These are phyloP conservation scores for Trypanosoma cruzi DNA, from an alignment of 208 protist genomes.

Conservation along the genomic window DNA sequence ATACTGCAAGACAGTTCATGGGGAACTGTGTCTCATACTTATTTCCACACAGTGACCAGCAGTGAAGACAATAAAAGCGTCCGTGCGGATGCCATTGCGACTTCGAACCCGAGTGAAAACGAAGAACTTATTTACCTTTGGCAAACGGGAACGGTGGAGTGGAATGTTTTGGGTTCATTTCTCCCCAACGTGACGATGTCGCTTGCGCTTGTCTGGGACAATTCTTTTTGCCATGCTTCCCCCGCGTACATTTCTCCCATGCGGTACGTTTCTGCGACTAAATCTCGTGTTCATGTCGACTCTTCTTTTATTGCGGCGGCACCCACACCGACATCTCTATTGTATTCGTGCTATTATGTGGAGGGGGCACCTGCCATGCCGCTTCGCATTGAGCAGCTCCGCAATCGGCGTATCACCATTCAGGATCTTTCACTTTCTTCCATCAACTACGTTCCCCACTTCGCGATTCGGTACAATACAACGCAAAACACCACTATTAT, in stretches of 20 bases:
- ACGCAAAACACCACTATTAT: slow-evolving; percentile 42
- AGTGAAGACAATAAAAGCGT: background rate
- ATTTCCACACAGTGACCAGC: slow-evolving; percentile 3
- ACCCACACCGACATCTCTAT: slow-evolving; percentile 15
- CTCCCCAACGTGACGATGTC: slow-evolving; percentile 22
- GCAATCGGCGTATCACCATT: slow-evolving; percentile 38
- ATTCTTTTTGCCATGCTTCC: slow-evolving; percentile 37
- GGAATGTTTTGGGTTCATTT: slow-evolving; percentile 59
- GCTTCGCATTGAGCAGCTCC: slow-evolving; percentile 47
- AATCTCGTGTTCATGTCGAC: slow-evolving; percentile 40
- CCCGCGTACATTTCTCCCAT: slow-evolving; percentile 41
- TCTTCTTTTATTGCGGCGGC: slow-evolving; percentile 38
- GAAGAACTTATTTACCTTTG: slow-evolving; percentile 31
- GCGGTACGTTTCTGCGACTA: slow-evolving; percentile 41
- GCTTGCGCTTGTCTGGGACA: slow-evolving; percentile 62
- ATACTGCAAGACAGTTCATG: slow-evolving; percentile 4
- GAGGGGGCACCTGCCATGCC: slow-evolving; percentile 24
- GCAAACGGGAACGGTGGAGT: slow-evolving; percentile 52
- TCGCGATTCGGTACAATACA: slow-evolving; percentile 34
- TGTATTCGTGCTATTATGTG: slow-evolving; percentile 11
- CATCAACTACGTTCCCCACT: slow-evolving; percentile 60
- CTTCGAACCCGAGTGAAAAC: slow-evolving; percentile 8
- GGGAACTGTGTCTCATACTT: slow-evolving; percentile 1
- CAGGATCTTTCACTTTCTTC: slow-evolving; percentile 46
- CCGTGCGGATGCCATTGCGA: slow-evolving; percentile 13